Base-by-base conservation (phyloP, 495 filamentous ascomycete genomes). In the Pseudotulostoma volvatum region DNA sequence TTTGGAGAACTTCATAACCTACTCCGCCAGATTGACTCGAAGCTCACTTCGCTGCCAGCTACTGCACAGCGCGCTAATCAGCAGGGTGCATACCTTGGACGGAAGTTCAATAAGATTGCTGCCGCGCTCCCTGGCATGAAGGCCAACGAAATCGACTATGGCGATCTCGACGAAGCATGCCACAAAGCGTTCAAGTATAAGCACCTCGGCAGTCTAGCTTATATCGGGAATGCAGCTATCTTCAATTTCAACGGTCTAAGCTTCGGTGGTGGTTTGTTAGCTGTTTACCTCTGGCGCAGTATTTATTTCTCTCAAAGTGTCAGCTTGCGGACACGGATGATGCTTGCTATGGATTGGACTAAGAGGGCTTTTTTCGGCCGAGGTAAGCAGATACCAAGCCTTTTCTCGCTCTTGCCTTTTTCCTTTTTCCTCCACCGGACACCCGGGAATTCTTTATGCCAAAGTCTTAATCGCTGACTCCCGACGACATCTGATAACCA, bases 271-370 rank as follows among this genome's bases (percentile, higher is more conserved):
- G 92, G 92, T 1, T 54, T 99, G 40, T 64, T 94, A 67, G 90
- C 84, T 8, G 86, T 96, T 48, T 99, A 99, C 59, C 72, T 93
- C 38, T 99, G 92, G 92, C 64, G 87, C 33, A 88, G 84, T 47
- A 78, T 95, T 21, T 99, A 99, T 60, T 96, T 99, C 60, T 86
- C 92, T 14, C 83, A 99, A 70, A 93, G 86, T 58, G 92, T 99
- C 31, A 93, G 85, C 54, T 68, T 94, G 35, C 63, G 92, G 51
- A 99, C 92, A 32, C 69, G 90, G 39, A 67, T 84, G 46, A 57
- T 99, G 56, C 61, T 99, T 65, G 86, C 85, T 0, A 96, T 99
- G 92, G 92, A 99, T 61, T 99, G 92, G 92, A 76, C 68, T 7
- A 99, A 96, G 74, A 71, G 92, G 56, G 79, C 83, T 9, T 54